These are phyloP conservation scores for Ilyonectria mors-panacis DNA, from an alignment of 2,329 filamentous ascomycete genomes.

Conservation along the genomic window DNA sequence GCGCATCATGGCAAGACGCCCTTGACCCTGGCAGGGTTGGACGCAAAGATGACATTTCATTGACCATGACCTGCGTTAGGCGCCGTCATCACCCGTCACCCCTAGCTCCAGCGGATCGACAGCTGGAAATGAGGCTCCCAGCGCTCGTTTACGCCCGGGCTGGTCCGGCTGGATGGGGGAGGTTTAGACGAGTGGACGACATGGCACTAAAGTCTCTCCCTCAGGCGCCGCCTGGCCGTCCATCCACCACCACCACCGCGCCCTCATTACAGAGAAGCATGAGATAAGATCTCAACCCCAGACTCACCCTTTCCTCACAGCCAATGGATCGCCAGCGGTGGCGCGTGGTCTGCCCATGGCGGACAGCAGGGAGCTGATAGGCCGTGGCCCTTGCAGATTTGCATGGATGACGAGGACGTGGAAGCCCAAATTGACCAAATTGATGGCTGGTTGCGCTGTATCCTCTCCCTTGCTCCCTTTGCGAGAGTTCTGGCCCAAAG, in stretches of 20 bases:
- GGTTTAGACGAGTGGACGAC: neutral
- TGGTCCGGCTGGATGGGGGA: neutral
- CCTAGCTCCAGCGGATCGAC: neutral
- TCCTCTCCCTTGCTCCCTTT: slow-evolving; percentile 17
- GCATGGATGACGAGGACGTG: slow-evolving; percentile 39
- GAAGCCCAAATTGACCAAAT: slow-evolving; percentile 31
- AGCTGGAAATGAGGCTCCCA: neutral
- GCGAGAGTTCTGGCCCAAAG: slow-evolving; percentile 21
- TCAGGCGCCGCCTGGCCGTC: neutral
- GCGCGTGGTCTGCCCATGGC: slow-evolving; percentile 42
- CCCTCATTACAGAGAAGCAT: slow-evolving; percentile 2
- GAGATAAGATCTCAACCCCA: slow-evolving; percentile 37
- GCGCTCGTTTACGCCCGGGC: neutral
- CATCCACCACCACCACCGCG: neutral
- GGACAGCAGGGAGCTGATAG: slow-evolving; percentile 43
- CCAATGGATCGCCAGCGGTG: slow-evolving; percentile 40
- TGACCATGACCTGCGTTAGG: neutral
- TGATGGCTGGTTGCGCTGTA: slow-evolving; percentile 20
- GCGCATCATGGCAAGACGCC: neutral
- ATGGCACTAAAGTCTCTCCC: slow-evolving; percentile 18
- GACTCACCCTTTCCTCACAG: slow-evolving; percentile 37
- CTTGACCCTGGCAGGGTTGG: neutral
- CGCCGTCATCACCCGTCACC: neutral
- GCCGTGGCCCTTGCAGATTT: slow-evolving; percentile 48
- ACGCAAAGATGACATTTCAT: slow-evolving; percentile 8